Evolutionary conservation across 768 basidiomycete genomes (phyloP).

Genomic region (Termitomyces sp.): DNA sequence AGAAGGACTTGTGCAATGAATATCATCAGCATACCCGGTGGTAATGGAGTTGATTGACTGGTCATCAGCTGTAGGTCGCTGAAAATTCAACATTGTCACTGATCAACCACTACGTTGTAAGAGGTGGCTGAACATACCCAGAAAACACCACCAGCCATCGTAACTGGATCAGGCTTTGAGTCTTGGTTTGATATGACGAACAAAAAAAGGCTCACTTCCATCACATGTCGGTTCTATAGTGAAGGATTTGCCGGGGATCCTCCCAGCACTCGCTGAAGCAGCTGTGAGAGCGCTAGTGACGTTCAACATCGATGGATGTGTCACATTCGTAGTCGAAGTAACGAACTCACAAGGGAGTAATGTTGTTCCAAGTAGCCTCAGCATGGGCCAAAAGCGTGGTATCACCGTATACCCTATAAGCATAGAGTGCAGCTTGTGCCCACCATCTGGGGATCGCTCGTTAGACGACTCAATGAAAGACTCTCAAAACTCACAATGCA

Average conservation of each 20-base stretch:
- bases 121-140: constrained; percentile 34
- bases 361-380: constrained; percentile 46
- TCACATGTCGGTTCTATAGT: constrained; percentile 41
- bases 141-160: constrained; percentile 57
- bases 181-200: neutral
- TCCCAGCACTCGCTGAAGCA: constrained; percentile 36
- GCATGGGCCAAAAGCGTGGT: constrained; percentile 40
- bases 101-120: neutral
- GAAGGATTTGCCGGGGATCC: constrained; percentile 40
- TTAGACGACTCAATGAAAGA: neutral
- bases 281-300: constrained; percentile 40
- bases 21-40: constrained; percentile 36
- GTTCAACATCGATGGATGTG: neutral
- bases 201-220: constrained; percentile 31
- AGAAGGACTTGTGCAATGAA: neutral
- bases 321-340: neutral
- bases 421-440: constrained; percentile 52
- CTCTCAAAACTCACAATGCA: constrained; percentile 33
- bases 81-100: neutral
- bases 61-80: constrained; percentile 46
- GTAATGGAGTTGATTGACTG: constrained; percentile 48
- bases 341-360: constrained; percentile 41
- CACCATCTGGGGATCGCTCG: constrained; percentile 39
- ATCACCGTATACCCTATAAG: constrained; percentile 47
- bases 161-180: constrained; percentile 24